A percentile compares a stretch with the other conserved stretches of the same genome.
These are phyloP conservation scores for Babesia divergens DNA, from an alignment of 169 alveolate species.

Conservation along the genomic window DNA sequence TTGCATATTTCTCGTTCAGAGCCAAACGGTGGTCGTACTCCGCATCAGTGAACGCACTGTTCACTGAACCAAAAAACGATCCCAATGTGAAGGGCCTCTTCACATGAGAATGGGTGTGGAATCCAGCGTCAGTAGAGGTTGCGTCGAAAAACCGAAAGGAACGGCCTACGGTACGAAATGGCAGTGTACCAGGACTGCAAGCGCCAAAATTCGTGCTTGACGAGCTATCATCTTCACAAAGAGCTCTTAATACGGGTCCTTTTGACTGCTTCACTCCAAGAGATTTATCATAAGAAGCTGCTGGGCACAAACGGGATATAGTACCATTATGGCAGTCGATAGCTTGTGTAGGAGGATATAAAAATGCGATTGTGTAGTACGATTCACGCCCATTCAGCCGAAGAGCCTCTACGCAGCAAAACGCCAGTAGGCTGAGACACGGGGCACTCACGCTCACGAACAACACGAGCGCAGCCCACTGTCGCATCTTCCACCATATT, in stretches of 20 bases:
- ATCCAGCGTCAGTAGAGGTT: background rate
- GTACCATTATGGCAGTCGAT: too few species aligned
- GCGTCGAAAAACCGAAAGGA: too few species aligned
- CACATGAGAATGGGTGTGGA: background rate
- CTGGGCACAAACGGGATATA: too few species aligned
- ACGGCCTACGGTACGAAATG: too few species aligned
- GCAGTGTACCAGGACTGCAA: too few species aligned
- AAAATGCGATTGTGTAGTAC: background rate
- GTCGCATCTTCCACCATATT: slow-evolving; percentile 38
- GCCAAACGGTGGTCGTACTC: slow-evolving; percentile 28
- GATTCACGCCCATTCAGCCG: background rate
- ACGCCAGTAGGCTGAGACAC: background rate
- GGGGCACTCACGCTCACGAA: slow-evolving; percentile 8
- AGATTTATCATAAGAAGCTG: too few species aligned
- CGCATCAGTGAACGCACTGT: slow-evolving; percentile 26
- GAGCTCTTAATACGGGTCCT: too few species aligned
- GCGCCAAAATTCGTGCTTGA: too few species aligned
- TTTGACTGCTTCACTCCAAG: too few species aligned
- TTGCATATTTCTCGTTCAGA: slow-evolving; percentile 5
- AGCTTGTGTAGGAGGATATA: too few species aligned
- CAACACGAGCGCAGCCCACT: slow-evolving; percentile 30
- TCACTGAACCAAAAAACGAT: slow-evolving; percentile 26
- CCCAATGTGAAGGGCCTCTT: slow-evolving; percentile 2
- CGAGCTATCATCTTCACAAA: too few species aligned
- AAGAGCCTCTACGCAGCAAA: background rate